These are phyloP conservation scores for Fusarium pilosicola DNA, from an alignment of 2,329 filamentous ascomycete genomes.

Conservation along the genomic window DNA sequence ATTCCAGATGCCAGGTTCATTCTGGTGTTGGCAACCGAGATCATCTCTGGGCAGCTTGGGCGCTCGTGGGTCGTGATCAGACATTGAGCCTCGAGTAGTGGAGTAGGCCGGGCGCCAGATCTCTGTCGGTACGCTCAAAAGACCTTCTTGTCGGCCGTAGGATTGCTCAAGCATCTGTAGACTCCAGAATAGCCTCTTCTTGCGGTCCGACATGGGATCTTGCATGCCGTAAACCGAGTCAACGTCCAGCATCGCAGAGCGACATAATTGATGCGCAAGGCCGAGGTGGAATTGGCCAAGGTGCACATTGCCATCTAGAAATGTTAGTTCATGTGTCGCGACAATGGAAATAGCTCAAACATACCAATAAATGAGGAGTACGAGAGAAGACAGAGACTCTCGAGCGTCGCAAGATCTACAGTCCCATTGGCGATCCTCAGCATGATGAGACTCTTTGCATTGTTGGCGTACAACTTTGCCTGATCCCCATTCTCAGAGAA, in stretches of 20 bases:
- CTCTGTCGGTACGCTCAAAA: conserved; percentile 54
- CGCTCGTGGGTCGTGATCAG: conserved; percentile 46
- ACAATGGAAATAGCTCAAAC: not conserved
- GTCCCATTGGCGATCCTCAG: conserved; percentile 61
- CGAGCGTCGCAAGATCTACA: conserved; percentile 60
- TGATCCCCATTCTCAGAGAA: conserved; percentile 51
- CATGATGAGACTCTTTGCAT: conserved; percentile 57
- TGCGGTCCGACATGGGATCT: conserved; percentile 53
- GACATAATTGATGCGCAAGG: conserved; percentile 60
- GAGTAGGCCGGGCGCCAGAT: conserved; percentile 52
- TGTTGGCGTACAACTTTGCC: conserved; percentile 49
- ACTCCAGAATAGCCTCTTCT: conserved; percentile 63
- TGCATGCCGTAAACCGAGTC: conserved; percentile 51
- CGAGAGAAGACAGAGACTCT: conserved; percentile 61
- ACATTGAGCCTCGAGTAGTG: conserved; percentile 35
- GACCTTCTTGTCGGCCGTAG: conserved; percentile 58
- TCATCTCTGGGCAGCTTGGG: conserved; percentile 58
- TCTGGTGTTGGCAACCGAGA: conserved; percentile 52
- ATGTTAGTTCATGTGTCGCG: not conserved
- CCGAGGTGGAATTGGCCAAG: conserved; percentile 62
- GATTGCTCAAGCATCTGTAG: conserved; percentile 60
- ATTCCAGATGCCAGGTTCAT: conserved; percentile 61
- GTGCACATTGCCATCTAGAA: conserved; percentile 58
- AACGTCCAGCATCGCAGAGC: conserved; percentile 60
- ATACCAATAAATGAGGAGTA: conserved; percentile 62